phyloP scores from a whole-genome alignment of 2,329 filamentous ascomycete species.

The Aureobasidium lini region DNA sequence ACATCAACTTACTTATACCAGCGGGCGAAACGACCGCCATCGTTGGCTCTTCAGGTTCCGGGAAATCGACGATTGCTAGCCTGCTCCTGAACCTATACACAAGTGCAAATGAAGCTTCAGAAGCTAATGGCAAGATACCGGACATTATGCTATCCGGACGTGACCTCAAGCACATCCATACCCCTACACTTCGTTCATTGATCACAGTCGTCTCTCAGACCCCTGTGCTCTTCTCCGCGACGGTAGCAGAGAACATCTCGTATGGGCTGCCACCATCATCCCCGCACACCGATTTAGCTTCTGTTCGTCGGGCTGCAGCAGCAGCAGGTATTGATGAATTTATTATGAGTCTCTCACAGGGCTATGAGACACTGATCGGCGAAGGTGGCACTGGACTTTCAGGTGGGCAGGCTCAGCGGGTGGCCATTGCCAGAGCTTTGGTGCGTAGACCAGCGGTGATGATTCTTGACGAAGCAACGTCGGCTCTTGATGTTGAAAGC shows the following conservation, averaged over 20 bases:
- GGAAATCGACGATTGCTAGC: conserved; percentile 77
- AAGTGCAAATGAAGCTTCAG: conserved; percentile 41
- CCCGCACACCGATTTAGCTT: conserved; percentile 36
- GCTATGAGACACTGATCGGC: conserved; percentile 67
- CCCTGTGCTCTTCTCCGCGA: conserved; percentile 69
- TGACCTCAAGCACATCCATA: conserved; percentile 53
- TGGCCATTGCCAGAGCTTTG: conserved; percentile 75
- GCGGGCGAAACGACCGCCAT: conserved; percentile 64
- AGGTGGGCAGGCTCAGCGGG: conserved; percentile 73
- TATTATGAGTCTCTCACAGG: conserved; percentile 60
- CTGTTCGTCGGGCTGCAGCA: conserved; percentile 44
- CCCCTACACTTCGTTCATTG: conserved; percentile 50
- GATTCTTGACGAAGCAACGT: conserved; percentile 82
- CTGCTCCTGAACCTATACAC: conserved; percentile 66
- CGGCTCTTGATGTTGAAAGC: conserved; percentile 64
- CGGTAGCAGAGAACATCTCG: conserved; percentile 70
- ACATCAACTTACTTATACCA: conserved; percentile 58
- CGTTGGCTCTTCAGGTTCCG: conserved; percentile 78
- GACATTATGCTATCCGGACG: conserved; percentile 52
- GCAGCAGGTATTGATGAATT: conserved; percentile 68
- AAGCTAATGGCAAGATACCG: conserved; percentile 52
- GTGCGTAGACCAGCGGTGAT: conserved; percentile 63
- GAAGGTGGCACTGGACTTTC: conserved; percentile 68
- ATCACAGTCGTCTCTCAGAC: conserved; percentile 64
- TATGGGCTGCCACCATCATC: conserved; percentile 62